Base-by-base conservation (phyloP, 352 stramenopile species). In the Globisporangium spiculum region DNA sequence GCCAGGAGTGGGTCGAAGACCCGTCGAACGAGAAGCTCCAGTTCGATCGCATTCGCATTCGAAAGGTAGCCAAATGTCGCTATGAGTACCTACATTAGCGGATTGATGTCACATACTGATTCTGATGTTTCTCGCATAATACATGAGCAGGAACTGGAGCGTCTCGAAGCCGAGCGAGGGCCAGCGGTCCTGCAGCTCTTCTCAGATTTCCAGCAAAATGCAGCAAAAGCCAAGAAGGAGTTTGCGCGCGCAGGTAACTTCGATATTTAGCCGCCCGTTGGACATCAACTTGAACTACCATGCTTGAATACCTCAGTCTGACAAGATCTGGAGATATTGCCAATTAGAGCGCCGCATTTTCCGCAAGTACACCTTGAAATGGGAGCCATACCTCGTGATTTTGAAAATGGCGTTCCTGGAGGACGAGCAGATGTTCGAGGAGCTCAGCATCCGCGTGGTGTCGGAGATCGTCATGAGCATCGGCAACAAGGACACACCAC, bases 41-140 rank as follows among this genome's bases (percentile, higher is more conserved):
- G 65, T 96, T 89, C 60, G 88, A 96, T 60, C 84, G 88, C 34
- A 85, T 95, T 66, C 83, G 88, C 8, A 94, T 96, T 56, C 86
- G 88, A 38, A 89, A 94, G 80, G 86, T 91, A 63, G 4, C 2
- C 2, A 26, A 22, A 27, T 41, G 26, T 41, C 54, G 14, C n/a
- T 60, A 8, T 60, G 27, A 10, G 38, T 16, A 20, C 38, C 10
- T 60, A 7, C 22, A 14, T 32, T 1, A 22, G 7, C 8, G 12
- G 27, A 8, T 24, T 32, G 30, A 59, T 64, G 30, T 38, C 60
- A 63, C 18, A 12, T 5, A 16, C 4, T 48, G 38, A 20, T 48
- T 20, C 14, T 48, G 38, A n/a, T 7, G 14, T 20, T 48, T 18
- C 12, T 48, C 12, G 14, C 14, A 48, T 52, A 20, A 20, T 48